Evolutionary conservation across 1,139 yeast genomes (phyloP), one percentile per base, ranked within the genome.

Genomic region (Candida pseudocylindracea): DNA sequence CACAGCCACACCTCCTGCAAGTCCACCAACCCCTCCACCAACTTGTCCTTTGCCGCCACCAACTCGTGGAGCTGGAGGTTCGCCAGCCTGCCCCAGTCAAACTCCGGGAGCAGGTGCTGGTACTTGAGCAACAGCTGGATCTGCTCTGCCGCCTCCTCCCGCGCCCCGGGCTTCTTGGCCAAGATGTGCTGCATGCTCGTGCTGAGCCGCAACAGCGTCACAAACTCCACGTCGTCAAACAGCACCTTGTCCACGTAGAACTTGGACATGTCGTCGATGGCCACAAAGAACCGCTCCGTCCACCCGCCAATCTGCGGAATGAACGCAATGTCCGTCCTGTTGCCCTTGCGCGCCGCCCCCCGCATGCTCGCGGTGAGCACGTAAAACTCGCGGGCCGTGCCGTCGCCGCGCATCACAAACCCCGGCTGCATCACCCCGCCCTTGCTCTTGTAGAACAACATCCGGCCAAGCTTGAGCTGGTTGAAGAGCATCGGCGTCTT

Each of bases 361-460:
- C 20, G 20, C 20, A 15, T 15, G 20, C 20, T 15, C 20, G 20
- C 20, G 6, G 20, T 15, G 20, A 15, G 20, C 20, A 15, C 20
- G 20, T 15, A 15, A 15, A 15, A 15, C 20, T 15, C 20, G 20
- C 20, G 20, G 6, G 20, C 20, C 20, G 20, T 15, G 20, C 20
- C 20, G 20, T 15, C 20, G 4, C 20, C 20, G 20, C 20, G 20
- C 20, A 15, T 15, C 20, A 15, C 20, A 15, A 15, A 15, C 20
- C 20, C 20, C 20, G 20, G 20, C 20, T 4, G 6, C 2, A 66
- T 46, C 7, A 51, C 48, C 6, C 50, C 57, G 9, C 49, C 44
- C 3, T 47, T 49, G 42, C 70, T 72, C 38, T 70, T 61, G 48
- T 56, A 78, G 9, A 73, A 61, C 34, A 80, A 47, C 34, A 78